phyloP scores from a whole-genome alignment of 768 basidiomycete species.

The Calocybe indica region DNA sequence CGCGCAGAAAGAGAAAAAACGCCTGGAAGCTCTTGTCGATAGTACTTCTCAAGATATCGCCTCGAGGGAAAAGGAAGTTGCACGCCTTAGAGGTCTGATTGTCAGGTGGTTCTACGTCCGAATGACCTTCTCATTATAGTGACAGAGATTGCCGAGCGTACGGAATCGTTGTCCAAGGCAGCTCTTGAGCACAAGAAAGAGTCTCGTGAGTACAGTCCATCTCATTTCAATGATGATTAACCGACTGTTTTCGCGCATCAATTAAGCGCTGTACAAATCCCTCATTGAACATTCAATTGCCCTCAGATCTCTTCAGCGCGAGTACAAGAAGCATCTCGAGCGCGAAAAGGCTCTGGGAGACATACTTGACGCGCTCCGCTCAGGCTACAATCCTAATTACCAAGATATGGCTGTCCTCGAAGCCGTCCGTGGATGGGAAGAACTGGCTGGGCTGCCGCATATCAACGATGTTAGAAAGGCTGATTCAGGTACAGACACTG shows the following conservation, averaged over 20 bases:
- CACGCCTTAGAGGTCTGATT: slow-evolving; percentile 58
- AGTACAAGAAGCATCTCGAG: slow-evolving; percentile 66
- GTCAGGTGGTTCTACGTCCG: neutral
- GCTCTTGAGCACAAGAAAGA: slow-evolving; percentile 80
- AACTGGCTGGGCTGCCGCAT: slow-evolving; percentile 60
- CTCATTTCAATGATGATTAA: neutral
- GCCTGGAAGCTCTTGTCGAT: slow-evolving; percentile 62
- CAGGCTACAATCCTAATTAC: slow-evolving; percentile 96
- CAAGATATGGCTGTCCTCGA: slow-evolving; percentile 99
- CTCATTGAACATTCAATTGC: slow-evolving; percentile 70
- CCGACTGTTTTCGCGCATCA: slow-evolving; percentile 1
- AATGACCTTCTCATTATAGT: neutral
- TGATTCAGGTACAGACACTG: slow-evolving; percentile 21
- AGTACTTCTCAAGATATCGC: slow-evolving; percentile 52
- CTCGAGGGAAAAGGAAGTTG: slow-evolving; percentile 63
- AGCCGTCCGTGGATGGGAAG: slow-evolving; percentile 92
- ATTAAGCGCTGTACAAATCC: slow-evolving; percentile 69
- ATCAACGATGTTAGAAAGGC: slow-evolving; percentile 57
- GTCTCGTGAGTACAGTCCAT: slow-evolving; percentile 56
- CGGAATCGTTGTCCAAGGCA: slow-evolving; percentile 73
- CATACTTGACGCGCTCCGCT: slow-evolving; percentile 76
- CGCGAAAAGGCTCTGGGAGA: slow-evolving; percentile 73
- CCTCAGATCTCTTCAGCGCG: slow-evolving; percentile 69
- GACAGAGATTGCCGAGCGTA: slow-evolving; percentile 69
- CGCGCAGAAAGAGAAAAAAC: slow-evolving; percentile 85